Evolutionary conservation across 1,284 basidiomycete genomes (phyloP), one percentile per base, ranked within the genome.

Genomic region (Grifola frondosa): DNA sequence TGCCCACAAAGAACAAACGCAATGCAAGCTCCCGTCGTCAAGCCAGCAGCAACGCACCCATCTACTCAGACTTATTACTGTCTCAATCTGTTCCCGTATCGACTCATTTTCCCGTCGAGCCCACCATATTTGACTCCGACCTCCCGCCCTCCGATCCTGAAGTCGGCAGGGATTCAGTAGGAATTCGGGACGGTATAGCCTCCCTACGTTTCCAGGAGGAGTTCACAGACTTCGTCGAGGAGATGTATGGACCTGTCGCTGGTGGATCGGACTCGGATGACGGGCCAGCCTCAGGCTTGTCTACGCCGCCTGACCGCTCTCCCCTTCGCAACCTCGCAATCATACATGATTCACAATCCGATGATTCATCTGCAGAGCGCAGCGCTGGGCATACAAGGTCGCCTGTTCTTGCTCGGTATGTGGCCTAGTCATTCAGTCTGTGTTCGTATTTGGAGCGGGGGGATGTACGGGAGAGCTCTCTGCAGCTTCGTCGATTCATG

Each of bases 341-440:
- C 5, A 25, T 37, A 1, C 43, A 47, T 25, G 48, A 47, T 20
- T 42, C 40, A 8, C 46, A 48, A 1, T 45, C 44, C 20, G 53
- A 49, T 30, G 50, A 52, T 30, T 48, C 48, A 9, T 52, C 46
- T 5, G 37, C 50, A 25, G 32, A 29, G 21, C 42, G 46, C 34
- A 52, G 42, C 34, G 32, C 46, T 5, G 59, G 59, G 3, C 61
- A 63, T 40, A 53, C 52, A 29, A 48, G 60, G 30, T 53, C 61
- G 3, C 61, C 61, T 8, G 51, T 60, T 3, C 48, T 63, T 28
- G 53, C 56, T 31, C 53, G 58, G 61, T 63, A 50, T 52, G 60
- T 59, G 25, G 11, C 32, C n/a, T n/a, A n/a, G n/a, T n/a, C n/a
- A 12, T 40, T 29, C 22, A 15, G 5, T 42, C 35, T 24, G 16